These are phyloP conservation scores for Elongisporangium undulatum DNA, from an alignment of 352 stramenopile genomes.

Conservation along the genomic window DNA sequence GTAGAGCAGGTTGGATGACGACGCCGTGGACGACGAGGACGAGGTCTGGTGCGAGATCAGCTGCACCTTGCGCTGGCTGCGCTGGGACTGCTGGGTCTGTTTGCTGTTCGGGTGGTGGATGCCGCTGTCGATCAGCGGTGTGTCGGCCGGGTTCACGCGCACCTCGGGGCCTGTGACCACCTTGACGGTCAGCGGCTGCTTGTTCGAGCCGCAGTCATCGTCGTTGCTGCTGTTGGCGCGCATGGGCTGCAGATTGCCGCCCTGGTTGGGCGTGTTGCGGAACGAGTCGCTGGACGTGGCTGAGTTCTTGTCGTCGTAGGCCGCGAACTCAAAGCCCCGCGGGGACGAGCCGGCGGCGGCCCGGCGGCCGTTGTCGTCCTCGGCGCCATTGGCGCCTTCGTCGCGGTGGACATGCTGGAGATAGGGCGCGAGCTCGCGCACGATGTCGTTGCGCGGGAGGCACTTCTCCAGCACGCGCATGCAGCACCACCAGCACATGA, in stretches of 20 bases:
- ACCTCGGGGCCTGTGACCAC: constrained; percentile 6
- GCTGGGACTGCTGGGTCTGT: constrained; percentile 2
- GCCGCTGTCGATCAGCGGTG: constrained; percentile 1
- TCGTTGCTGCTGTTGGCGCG: constrained; percentile 1
- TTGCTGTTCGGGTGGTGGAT: constrained; percentile 2
- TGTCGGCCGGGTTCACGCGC: constrained; percentile 6
- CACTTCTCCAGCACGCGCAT: constrained; percentile 86
- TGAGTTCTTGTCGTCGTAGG: constrained; percentile 54
- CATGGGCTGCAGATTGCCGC: not conserved
- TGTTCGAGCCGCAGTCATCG: not conserved
- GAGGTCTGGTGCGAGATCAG: not conserved
- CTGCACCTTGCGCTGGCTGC: not conserved
- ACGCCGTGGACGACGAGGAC: not conserved
- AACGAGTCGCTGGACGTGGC: constrained; percentile 59
- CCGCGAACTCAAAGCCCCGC: constrained; percentile 35
- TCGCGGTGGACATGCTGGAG: constrained; percentile 81
- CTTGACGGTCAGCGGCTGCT: constrained; percentile 2
- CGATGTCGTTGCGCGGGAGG: constrained; percentile 84
- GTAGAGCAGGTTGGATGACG: not conserved
- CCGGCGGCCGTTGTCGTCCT: constrained; percentile 49
- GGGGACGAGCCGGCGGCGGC: constrained; percentile 44
- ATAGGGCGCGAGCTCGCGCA: constrained; percentile 81
- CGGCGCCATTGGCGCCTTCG: constrained; percentile 28
- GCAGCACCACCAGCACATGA: constrained; percentile 86
- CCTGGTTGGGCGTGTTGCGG: constrained; percentile 33